These are phyloP conservation scores for Alternaria hordeiaustralica DNA, from an alignment of 2,329 filamentous ascomycete species.

Conservation along the genomic window DNA sequence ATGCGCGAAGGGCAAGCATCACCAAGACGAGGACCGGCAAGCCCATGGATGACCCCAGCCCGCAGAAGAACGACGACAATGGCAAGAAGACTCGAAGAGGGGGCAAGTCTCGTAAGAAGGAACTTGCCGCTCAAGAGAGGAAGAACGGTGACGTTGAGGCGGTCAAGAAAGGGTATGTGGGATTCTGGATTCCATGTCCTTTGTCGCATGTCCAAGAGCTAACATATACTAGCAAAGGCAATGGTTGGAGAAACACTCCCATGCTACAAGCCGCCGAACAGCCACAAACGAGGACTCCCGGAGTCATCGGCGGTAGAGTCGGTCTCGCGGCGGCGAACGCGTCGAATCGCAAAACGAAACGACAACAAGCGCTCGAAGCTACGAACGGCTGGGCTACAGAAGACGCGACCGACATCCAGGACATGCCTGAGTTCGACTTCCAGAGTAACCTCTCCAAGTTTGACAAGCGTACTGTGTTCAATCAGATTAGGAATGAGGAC, in stretches of 20 bases:
- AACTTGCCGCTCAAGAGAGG: conserved; percentile 51
- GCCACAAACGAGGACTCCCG: conserved; percentile 45
- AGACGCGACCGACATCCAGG: conserved; percentile 92
- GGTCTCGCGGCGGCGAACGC: conserved; percentile 46
- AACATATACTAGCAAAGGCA: conserved; percentile 55
- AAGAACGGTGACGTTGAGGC: conserved; percentile 42
- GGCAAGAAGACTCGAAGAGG: conserved; percentile 54
- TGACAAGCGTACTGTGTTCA: conserved; percentile 90
- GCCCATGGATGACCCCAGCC: conserved; percentile 46
- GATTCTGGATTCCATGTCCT: conserved; percentile 20
- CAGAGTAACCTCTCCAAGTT: conserved; percentile 89
- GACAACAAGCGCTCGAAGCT: conserved; percentile 59
- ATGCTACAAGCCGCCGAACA: conserved; percentile 66
- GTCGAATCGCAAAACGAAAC: conserved; percentile 52
- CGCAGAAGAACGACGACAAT: conserved; percentile 45
- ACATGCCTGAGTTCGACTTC: conserved; percentile 94
- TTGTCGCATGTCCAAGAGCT: conserved; percentile 6
- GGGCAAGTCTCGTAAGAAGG: conserved; percentile 55
- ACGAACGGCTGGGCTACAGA: conserved; percentile 94
- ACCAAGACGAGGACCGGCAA: conserved; percentile 51
- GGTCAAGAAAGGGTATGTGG: conserved; percentile 43
- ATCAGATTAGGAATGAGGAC: conserved; percentile 89
- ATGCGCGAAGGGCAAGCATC: conserved; percentile 45
- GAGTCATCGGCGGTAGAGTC: conserved; percentile 47
- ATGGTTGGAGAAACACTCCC: conserved; percentile 72